These are phyloP conservation scores for Isabelozyma rhagii DNA, from an alignment of 805 yeast species.

Conservation along the genomic window DNA sequence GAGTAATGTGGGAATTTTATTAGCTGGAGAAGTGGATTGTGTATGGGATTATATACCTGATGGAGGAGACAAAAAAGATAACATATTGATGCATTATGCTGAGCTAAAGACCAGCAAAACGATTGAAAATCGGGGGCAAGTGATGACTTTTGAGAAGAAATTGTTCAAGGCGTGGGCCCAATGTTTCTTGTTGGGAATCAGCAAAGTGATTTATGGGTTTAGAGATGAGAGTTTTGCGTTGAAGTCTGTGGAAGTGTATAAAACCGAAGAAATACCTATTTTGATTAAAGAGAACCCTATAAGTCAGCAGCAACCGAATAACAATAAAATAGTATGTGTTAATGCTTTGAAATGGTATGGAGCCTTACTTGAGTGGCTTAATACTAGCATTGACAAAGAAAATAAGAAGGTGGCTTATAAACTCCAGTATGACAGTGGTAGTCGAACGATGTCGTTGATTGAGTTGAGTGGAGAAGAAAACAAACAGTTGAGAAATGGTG, in stretches of 20 bases:
- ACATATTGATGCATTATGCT: constrained; percentile 68
- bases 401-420: constrained; percentile 49
- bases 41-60: constrained; percentile 74
- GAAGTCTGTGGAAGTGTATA: constrained; percentile 67
- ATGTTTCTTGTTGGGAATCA: constrained; percentile 82
- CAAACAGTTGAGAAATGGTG: constrained; percentile 31
- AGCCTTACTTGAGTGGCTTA: constrained; percentile 77
- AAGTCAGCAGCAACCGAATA: constrained; percentile 23
- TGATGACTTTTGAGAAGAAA: constrained; percentile 69
- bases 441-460: constrained; percentile 49
- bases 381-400: constrained; percentile 46
- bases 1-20: constrained; percentile 61
- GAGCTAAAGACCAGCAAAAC: constrained; percentile 75
- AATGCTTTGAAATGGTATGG: constrained; percentile 85
- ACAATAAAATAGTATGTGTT: constrained; percentile 61
- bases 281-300: constrained; percentile 52
- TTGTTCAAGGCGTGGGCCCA: constrained; percentile 88
- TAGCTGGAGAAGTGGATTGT: constrained; percentile 93
- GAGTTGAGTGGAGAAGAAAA: constrained; percentile 46
- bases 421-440: constrained; percentile 54
- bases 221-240: constrained; percentile 70
- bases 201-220: constrained; percentile 80
- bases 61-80: constrained; percentile 15
- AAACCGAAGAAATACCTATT: constrained; percentile 76
- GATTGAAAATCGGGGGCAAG: constrained; percentile 54